Evolutionary conservation across 345 rosid species (phyloP), one percentile per base, ranked within the genome.

Genomic region (Moricandia arvensis): DNA sequence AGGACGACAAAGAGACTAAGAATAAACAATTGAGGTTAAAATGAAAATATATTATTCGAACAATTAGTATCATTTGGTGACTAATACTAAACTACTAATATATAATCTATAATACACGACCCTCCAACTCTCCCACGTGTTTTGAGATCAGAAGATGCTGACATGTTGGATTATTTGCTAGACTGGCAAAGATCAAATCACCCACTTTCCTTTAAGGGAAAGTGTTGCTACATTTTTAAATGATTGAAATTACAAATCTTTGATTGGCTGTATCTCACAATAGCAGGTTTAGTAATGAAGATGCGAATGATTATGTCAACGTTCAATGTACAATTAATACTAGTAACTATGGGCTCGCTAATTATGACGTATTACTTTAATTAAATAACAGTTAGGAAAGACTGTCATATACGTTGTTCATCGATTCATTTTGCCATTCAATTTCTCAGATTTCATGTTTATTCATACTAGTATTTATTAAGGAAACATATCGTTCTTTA

Each of bases 111-210:
- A 60, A 43, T 15, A 24, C 63, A 75, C 73, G 62, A 59, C 53
- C 68, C 35, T 60, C n/a, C 41, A 34, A 66, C 41, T 34, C 21
- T 13, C 45, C 51, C 47, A 68, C 79, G 74, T 75, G 69, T 27
- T 60, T 35, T 7, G 13, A 17, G 41, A 18, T 21, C 30, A 43
- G 30, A 8, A 55, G 66, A 76, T 70, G 31, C 26, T 35, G 45
- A 76, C 80, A 76, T 70, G 80, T 70, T 8, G 2, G 21, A 55
- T 63, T 30, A 55, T 30, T 29, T 63, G 71, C 66, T 41, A 21
- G 60, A 63, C 66, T 69, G 59, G 75, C 75, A 76, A 55, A 69
- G 24, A 61, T 70, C 71, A 18, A 59, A 62, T 62, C 69, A 62
- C 16, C 58, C 17, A 69, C 69, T 62, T 63, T 70, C 71, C 71